Base-by-base conservation (phyloP, 2,329 filamentous ascomycete genomes). In the Claviceps humidiphila region DNA sequence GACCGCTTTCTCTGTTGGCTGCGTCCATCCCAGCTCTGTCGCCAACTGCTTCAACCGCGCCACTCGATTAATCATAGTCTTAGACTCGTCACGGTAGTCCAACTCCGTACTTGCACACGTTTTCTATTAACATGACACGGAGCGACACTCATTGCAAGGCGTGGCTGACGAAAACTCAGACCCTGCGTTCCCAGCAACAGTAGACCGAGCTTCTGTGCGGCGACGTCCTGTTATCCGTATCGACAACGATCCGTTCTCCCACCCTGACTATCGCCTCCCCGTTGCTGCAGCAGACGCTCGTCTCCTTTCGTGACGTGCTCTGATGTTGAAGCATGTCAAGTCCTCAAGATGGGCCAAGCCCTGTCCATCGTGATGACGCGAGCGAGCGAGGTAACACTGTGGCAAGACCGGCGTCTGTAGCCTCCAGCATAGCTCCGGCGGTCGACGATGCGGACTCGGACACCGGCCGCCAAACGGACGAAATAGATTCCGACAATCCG, bases 311-410 rank as follows among this genome's bases (percentile, higher is more conserved):
- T 22, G 24, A 45, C 46, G 26, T 24, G 46, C 45, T 46, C 60
- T 55, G 47, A 63, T 63, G 58, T 58, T 50, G 43, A 55, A 62
- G 51, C 49, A 70, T 70, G 67, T 65, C 66, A 49, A 68, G 61
- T 51, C 56, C 53, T 57, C 60, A 58, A 53, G 59, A 58, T 54
- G 62, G 59, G 57, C 59, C 59, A 49, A 55, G 56, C 52, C 42
- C 54, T 54, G 51, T 52, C 53, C 50, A 56, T 55, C 49, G 53
- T 45, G 46, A 48, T 51, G 47, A 40, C 42, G 14, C 51, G 30
- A 39, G 20, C 11, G 49, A 46, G n/a, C 37, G 34, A 42, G 49
- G 14, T 8, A 45, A 20, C 8, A 14, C 8, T 39, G 30, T 24
- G 17, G 41, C 16, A 14, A 44, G 40, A 39, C 26, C 17, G 39